These are phyloP conservation scores for Gliomastix tumulicola DNA, from an alignment of 2,329 filamentous ascomycete species.

Conservation along the genomic window DNA sequence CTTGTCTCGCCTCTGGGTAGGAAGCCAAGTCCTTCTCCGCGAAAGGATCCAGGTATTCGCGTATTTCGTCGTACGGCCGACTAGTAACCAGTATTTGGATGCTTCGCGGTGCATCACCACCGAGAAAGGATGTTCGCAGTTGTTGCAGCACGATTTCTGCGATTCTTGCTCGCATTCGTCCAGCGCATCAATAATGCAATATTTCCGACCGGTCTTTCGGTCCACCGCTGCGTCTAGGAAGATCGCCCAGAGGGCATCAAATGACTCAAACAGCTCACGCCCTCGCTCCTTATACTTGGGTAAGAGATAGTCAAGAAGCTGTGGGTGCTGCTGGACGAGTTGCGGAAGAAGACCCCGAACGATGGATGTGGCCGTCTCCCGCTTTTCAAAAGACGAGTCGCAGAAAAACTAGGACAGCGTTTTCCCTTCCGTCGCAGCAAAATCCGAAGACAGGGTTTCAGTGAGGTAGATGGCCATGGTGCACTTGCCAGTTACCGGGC, in stretches of 20 bases:
- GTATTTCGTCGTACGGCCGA: constrained; percentile 9
- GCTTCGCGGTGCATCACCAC: constrained; percentile 1
- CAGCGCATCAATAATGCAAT: constrained; percentile 13
- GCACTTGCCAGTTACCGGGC: constrained; percentile 14
- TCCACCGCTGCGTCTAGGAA: constrained; percentile 8
- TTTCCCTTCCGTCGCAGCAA: constrained; percentile 4
- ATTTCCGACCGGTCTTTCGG: constrained; percentile 8
- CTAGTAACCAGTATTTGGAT: constrained; percentile 10
- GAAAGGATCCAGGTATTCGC: constrained; percentile 8
- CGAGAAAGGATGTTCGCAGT: constrained; percentile 6
- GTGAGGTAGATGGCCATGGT: constrained; percentile 13
- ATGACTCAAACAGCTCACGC: constrained; percentile 9
- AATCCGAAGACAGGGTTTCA: constrained; percentile 8
- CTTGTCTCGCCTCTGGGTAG: constrained; percentile 8
- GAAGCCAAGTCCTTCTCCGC: constrained; percentile 11
- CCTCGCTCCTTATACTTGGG: constrained; percentile 10
- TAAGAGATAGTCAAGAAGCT: constrained; percentile 9
- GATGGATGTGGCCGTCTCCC: constrained; percentile 12
- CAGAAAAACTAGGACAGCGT: constrained; percentile 15
- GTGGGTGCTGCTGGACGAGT: constrained; percentile 10
- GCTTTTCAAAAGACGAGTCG: constrained; percentile 11
- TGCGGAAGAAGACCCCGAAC: constrained; percentile 13
- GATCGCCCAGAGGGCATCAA: constrained; percentile 12
- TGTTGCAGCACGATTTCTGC: constrained; percentile 9
- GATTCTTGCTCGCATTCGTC: constrained; percentile 11